Conservation (phyloP, 345 rosid species). For the Microcos paniculata region DNA sequence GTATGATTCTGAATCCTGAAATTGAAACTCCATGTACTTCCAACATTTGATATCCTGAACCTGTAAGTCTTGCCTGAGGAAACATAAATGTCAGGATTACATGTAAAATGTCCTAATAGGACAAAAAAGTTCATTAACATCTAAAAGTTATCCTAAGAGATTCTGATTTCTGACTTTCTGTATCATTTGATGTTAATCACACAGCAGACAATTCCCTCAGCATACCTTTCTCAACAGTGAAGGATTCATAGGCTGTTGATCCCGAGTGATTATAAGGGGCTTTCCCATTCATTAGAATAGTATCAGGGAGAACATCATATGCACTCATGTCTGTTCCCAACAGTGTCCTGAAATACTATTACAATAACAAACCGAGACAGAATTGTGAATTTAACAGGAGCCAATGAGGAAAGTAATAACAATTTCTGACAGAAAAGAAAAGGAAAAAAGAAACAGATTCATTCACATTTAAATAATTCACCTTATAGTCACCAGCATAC, state of each 20-base stretch:
- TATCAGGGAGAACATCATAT: conserved; percentile 21
- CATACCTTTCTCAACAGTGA: conserved; percentile 49
- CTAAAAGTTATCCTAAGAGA: background rate
- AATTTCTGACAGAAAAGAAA: background rate
- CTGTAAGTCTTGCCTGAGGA: conserved; percentile 41
- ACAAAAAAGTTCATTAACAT: background rate
- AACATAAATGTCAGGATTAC: background rate
- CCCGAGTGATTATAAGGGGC: conserved; percentile 31
- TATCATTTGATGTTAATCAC: background rate
- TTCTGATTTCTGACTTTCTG: too few relatives aligned
- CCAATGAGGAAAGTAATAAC: background rate
- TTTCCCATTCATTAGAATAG: conserved; percentile 53
- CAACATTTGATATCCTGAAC: conserved; percentile 50
- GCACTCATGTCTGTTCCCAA: conserved; percentile 1
- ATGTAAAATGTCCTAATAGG: background rate
- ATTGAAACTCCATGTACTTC: conserved; percentile 31
- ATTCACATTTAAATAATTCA: background rate
- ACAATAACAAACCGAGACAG: background rate
- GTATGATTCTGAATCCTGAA: conserved; percentile 45
- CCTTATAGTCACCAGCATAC: conserved; percentile 39
- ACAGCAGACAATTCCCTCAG: background rate
- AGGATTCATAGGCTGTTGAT: conserved; percentile 33
- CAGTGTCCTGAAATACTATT: conserved; percentile 29
- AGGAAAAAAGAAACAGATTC: too few relatives aligned
- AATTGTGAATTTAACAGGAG: background rate